Conservation (phyloP, 2,329 filamentous ascomycete species). For the Diaporthe batatas region DNA sequence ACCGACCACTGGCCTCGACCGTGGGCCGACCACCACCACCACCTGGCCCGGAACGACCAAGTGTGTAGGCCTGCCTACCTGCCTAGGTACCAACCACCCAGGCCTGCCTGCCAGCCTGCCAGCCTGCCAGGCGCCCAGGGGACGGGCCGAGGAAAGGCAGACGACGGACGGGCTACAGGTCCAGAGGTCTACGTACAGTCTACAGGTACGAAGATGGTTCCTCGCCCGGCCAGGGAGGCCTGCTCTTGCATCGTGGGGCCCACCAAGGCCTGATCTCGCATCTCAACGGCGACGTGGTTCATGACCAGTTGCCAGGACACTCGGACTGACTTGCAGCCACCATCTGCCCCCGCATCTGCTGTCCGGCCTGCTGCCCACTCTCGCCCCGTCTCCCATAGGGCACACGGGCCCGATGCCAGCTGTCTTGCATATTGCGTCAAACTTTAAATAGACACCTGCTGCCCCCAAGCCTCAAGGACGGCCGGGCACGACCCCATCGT, state of each 20-base stretch:
- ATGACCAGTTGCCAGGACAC: neutral
- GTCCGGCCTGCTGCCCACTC: constrained; percentile 11
- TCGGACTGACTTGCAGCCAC: neutral
- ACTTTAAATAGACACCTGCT: constrained; percentile 28
- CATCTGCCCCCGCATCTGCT: constrained; percentile 12
- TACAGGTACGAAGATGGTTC: neutral
- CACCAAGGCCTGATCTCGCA: constrained; percentile 11
- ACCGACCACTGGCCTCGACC: constrained; percentile 6
- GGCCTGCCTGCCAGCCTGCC: too few relatives aligned
- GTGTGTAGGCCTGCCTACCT: neutral
- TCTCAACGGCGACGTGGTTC: constrained; percentile 17
- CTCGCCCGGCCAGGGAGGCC: neutral
- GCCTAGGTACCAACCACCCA: neutral
- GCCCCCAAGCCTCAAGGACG: neutral
- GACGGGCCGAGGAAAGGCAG: constrained; percentile 17
- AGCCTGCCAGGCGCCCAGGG: neutral
- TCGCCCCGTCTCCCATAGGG: neutral
- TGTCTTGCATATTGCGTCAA: constrained; percentile 40
- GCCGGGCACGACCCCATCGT: constrained; percentile 26
- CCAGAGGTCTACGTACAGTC: too few relatives aligned
- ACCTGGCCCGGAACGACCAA: constrained; percentile 4
- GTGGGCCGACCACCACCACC: neutral
- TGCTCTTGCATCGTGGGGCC: neutral
- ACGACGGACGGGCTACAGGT: neutral
- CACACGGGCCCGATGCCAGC: constrained; percentile 37